Conservation (phyloP, 2,329 filamentous ascomycete genomes). For the Aspergillus terreus region DNA sequence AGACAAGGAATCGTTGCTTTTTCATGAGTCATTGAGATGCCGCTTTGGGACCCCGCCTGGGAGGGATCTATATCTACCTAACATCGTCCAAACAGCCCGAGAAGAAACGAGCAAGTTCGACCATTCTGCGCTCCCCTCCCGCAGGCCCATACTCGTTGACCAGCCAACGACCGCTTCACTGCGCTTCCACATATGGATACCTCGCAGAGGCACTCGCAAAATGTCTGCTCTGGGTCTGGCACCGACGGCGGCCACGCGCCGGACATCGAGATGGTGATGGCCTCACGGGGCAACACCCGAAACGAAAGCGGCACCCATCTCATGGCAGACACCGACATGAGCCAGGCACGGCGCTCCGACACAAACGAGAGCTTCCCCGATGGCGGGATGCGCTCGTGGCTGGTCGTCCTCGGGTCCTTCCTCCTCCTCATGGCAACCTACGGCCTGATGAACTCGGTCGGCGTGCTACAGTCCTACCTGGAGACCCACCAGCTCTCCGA, state of each 20-base stretch:
- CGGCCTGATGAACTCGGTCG: conserved; percentile 50
- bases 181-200: not conserved
- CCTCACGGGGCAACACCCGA: not conserved
- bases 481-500: conserved; percentile 42
- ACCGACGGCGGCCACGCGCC: not conserved
- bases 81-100: no score
- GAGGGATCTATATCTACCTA: no score
- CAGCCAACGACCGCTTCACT: no score
- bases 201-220: not conserved
- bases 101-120: no score
- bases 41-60: no score
- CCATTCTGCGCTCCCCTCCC: no score
- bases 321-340: not conserved
- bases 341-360: not conserved
- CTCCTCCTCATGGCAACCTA: conserved; percentile 37
- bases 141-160: no score
- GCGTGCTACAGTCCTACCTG: conserved; percentile 48
- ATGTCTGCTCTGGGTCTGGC: not conserved
- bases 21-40: no score
- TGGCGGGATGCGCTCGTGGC: conserved; percentile 34
- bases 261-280: not conserved
- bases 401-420: conserved; percentile 36
- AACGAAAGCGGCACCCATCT: not conserved
- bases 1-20: no score
- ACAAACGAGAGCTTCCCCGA: conserved; percentile 24